Evolutionary conservation across 2,329 filamentous ascomycete genomes (phyloP).

Genomic region (Sporothrix sp.): DNA sequence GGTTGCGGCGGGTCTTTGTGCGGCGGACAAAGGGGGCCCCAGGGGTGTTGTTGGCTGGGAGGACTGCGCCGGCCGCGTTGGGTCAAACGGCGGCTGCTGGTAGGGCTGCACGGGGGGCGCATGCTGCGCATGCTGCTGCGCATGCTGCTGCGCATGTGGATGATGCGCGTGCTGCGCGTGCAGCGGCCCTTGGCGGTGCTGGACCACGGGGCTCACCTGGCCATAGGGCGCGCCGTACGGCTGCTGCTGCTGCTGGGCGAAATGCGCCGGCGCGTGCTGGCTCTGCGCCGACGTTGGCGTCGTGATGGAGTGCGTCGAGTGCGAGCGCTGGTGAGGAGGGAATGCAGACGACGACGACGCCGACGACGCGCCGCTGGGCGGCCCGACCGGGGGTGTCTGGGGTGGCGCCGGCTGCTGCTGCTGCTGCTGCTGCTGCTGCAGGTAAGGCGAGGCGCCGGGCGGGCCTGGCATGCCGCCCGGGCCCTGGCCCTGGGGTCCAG

Average conservation of each 20-base stretch:
- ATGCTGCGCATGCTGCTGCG: constrained; percentile 4
- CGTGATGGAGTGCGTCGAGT: constrained; percentile 48
- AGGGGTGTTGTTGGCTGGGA: constrained; percentile 47
- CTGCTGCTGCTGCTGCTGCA: constrained; percentile 12
- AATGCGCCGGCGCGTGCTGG: constrained; percentile 30
- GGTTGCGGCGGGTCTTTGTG: constrained; percentile 27
- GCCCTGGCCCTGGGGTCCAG: constrained; percentile 14
- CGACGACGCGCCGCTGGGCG: constrained; percentile 28
- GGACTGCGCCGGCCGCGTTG: constrained; percentile 33
- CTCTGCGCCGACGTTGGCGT: constrained; percentile 55
- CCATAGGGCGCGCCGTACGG: constrained; percentile 38
- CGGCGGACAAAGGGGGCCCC: constrained; percentile 37
- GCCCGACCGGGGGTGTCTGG: constrained; percentile 41
- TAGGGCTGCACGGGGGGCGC: too few relatives aligned
- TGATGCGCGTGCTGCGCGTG: neutral
- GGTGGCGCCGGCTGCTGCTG: constrained; percentile 27
- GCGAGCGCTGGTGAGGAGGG: constrained; percentile 38
- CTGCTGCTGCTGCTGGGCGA: constrained; percentile 1
- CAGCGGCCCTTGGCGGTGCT: constrained; percentile 35
- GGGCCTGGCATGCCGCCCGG: constrained; percentile 26
- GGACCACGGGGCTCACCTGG: constrained; percentile 43
- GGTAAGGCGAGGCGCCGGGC: constrained; percentile 24
- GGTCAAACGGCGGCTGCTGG: constrained; percentile 26
- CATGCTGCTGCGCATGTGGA: neutral
- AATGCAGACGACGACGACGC: constrained; percentile 24